Percentiles rank a stretch among this genome's conserved stretches.
phyloP scores from a whole-genome alignment of 1,139 yeast genomes.

The Pichia cactophila region DNA sequence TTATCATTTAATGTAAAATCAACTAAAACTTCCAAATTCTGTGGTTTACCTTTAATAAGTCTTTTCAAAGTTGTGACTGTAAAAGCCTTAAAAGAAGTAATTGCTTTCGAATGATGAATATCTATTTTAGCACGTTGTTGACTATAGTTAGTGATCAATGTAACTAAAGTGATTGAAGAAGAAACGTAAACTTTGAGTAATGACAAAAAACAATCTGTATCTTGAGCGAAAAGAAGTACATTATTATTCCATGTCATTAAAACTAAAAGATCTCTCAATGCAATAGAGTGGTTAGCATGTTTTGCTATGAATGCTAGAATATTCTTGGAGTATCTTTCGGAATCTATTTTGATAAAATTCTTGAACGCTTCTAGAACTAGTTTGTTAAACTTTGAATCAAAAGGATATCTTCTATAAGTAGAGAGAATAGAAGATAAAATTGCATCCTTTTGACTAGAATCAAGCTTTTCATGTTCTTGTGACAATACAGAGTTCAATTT shows the following conservation, averaged over 20 bases:
- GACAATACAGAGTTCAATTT: constrained; percentile 17
- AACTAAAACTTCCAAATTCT: constrained; percentile 4
- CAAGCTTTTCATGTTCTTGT: constrained; percentile 7
- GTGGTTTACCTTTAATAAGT: constrained; percentile 15
- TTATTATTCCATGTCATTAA: constrained; percentile 50
- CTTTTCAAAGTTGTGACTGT: constrained; percentile 26
- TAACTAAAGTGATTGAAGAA: constrained; percentile 15
- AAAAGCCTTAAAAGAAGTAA: constrained; percentile 36
- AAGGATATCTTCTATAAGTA: constrained; percentile 38
- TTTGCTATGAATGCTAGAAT: constrained; percentile 35
- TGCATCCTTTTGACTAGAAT: constrained; percentile 13
- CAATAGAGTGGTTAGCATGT: constrained; percentile 34
- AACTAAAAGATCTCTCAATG: constrained; percentile 48
- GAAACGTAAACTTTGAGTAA: constrained; percentile 13
- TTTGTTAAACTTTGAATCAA: constrained; percentile 41
- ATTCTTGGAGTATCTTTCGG: constrained; percentile 29
- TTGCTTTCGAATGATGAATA: constrained; percentile 43
- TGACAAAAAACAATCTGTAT: constrained; percentile 11
- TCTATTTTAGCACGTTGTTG: constrained; percentile 21
- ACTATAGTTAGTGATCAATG: constrained; percentile 7
- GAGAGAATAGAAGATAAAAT: constrained; percentile 17
- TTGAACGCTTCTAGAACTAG: constrained; percentile 35
- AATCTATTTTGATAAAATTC: constrained; percentile 30
- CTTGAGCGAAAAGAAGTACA: constrained; percentile 18
- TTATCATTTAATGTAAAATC: constrained; percentile 14